Evolutionary conservation across 148 eudicot genomes (phyloP).

Genomic region (Nepenthes mirabilis): DNA sequence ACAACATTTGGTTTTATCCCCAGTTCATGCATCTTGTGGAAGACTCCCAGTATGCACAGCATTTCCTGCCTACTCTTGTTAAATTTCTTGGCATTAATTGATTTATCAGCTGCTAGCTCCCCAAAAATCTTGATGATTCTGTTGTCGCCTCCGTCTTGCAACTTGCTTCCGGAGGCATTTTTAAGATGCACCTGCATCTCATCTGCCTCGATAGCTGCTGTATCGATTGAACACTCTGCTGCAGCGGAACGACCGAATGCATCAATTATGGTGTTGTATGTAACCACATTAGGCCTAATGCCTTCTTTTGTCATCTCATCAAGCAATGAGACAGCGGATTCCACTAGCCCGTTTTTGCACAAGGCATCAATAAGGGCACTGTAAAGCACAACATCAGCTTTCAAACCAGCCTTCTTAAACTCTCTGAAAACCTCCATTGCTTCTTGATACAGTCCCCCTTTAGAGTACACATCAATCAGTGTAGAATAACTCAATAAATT

Average conservation of each 20-base stretch:
- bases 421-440: slow-evolving; percentile 63
- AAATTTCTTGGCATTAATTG: slow-evolving; percentile 21
- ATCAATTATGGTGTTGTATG: slow-evolving; percentile 90
- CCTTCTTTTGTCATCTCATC: slow-evolving; percentile 94
- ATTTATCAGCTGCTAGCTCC: slow-evolving; percentile 54
- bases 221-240: slow-evolving; percentile 14
- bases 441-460: slow-evolving; percentile 63
- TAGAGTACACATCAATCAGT: slow-evolving; percentile 69
- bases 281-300: slow-evolving; percentile 85
- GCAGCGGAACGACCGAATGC: slow-evolving; percentile 75
- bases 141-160: slow-evolving; percentile 25
- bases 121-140: slow-evolving; percentile 54
- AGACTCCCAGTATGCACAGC: slow-evolving; percentile 63
- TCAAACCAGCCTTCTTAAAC: slow-evolving; percentile 72
- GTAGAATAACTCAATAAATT: slow-evolving; percentile 84
- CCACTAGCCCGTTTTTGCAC: slow-evolving; percentile 84
- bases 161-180: slow-evolving; percentile 10
- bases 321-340: slow-evolving; percentile 63
- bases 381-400: slow-evolving; percentile 92
- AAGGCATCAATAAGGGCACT: slow-evolving; percentile 84
- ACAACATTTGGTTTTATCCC: slow-evolving; percentile 92
- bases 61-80: slow-evolving; percentile 42
- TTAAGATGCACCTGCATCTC: slow-evolving; percentile 13
- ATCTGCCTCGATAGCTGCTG: slow-evolving; percentile 8
- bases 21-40: slow-evolving; percentile 81